Conservation (phyloP, 2,329 filamentous ascomycete genomes). For the Monilinia laxa region DNA sequence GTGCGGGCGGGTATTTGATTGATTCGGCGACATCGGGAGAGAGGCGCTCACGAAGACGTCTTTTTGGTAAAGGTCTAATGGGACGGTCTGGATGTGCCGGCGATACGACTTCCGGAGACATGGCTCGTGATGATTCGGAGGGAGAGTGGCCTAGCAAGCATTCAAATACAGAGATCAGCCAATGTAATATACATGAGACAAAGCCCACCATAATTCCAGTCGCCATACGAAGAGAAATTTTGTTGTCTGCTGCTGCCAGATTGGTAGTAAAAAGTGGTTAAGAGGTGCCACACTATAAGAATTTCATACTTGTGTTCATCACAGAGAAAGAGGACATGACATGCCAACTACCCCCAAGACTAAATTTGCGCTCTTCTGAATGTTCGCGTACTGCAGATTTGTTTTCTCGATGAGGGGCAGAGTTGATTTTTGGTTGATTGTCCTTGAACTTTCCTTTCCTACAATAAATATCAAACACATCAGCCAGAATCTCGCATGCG, state of each 20-base stretch:
- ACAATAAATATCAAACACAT: constrained; percentile 20
- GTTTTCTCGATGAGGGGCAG: constrained; percentile 15
- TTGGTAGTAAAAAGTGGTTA: constrained; percentile 9
- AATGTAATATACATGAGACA: constrained; percentile 23
- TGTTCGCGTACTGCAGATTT: constrained; percentile 12
- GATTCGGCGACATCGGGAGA: constrained; percentile 80
- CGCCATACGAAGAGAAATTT: not conserved
- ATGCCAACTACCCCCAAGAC: constrained; percentile 20
- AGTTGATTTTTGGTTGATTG: constrained; percentile 6
- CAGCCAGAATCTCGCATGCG: constrained; percentile 19
- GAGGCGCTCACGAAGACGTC: constrained; percentile 81
- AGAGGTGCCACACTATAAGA: constrained; percentile 20
- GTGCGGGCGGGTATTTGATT: constrained; percentile 78
- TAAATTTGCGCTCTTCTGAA: constrained; percentile 18
- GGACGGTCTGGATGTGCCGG: constrained; percentile 79
- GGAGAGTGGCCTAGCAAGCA: constrained; percentile 37
- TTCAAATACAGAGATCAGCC: constrained; percentile 24
- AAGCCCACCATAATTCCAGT: constrained; percentile 22
- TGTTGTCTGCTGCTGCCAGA: constrained; percentile 15
- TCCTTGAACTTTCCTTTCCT: constrained; percentile 18
- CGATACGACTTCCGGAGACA: constrained; percentile 74
- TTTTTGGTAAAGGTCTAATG: constrained; percentile 88
- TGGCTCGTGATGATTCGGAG: constrained; percentile 44
- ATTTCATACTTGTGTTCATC: constrained; percentile 26
- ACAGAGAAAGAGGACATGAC: constrained; percentile 21